A percentile compares a stretch with the other conserved stretches of the same genome.
phyloP scores from a whole-genome alignment of 441 rosid genomes.

The Arabidopsis hybrid region DNA sequence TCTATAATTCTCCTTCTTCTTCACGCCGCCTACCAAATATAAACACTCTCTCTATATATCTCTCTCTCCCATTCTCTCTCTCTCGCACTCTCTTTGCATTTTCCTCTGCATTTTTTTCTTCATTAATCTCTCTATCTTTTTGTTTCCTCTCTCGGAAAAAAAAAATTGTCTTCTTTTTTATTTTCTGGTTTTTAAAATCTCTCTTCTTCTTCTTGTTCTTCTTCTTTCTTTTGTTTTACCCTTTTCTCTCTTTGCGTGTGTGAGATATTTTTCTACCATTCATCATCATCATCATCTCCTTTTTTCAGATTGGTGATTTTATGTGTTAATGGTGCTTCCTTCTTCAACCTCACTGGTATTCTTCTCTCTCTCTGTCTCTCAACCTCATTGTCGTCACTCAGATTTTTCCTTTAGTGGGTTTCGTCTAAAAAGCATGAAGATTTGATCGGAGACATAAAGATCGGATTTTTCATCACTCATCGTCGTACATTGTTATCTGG shows the following conservation, averaged over 20 bases:
- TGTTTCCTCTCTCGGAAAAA: conserved; percentile 23
- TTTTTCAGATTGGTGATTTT: conserved; percentile 37
- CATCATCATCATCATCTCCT: conserved; percentile 25
- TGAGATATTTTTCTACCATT: conserved; percentile 44
- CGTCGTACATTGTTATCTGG: conserved; percentile 16
- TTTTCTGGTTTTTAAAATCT: conserved; percentile 19
- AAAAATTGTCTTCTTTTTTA: conserved; percentile 26
- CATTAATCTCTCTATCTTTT: conserved; percentile 27
- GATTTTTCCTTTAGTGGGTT: conserved; percentile 20
- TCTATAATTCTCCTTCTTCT: conserved; percentile 54
- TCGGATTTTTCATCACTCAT: conserved; percentile 30
- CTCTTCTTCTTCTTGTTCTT: conserved; percentile 18
- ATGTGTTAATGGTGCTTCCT: conserved; percentile 12
- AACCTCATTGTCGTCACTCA: conserved; percentile 33
- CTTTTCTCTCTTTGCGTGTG: conserved; percentile 48
- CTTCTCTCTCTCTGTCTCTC: conserved; percentile 3
- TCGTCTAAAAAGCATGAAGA: conserved; percentile 17
- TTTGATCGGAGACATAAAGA: conserved; percentile 39
- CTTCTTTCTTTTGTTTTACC: not conserved
- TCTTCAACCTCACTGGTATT: conserved; percentile 41
- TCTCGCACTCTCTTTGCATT: conserved; percentile 64
- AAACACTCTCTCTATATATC: conserved; percentile 37
- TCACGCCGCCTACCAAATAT: conserved; percentile 79
- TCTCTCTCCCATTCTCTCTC: conserved; percentile 29
- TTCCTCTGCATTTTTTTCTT: conserved; percentile 36